phyloP scores from a whole-genome alignment of 2,329 filamentous ascomycete species.

The Metarhizium album region DNA sequence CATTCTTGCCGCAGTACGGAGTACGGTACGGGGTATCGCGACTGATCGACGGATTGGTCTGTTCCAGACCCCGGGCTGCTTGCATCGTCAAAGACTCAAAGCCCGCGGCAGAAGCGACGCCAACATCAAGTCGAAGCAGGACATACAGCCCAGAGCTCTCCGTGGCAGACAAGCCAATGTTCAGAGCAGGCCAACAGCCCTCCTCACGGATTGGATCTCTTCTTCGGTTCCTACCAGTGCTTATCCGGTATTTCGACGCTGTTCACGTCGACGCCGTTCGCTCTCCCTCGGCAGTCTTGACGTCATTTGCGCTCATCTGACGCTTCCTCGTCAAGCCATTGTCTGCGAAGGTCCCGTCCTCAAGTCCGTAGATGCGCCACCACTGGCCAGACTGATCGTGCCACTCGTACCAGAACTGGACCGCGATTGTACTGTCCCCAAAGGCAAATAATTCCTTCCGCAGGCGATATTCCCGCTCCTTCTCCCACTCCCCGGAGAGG shows the following conservation, averaged over 20 bases:
- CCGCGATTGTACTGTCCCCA: slow-evolving; percentile 63
- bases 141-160: no score
- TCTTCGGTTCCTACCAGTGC: slow-evolving; percentile 43
- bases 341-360: slow-evolving; percentile 66
- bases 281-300: slow-evolving; percentile 49
- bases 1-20: no score
- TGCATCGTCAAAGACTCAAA: no score
- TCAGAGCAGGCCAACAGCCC: neutral
- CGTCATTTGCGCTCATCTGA: slow-evolving; percentile 67
- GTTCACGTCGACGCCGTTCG: slow-evolving; percentile 61
- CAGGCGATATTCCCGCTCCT: slow-evolving; percentile 60
- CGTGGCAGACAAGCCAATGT: no score
- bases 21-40: no score
- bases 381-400: slow-evolving; percentile 60
- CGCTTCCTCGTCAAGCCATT: slow-evolving; percentile 63
- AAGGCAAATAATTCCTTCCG: slow-evolving; percentile 81
- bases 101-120: no score
- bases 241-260: slow-evolving; percentile 52
- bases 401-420: slow-evolving; percentile 88
- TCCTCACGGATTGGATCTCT: fast-evolving
- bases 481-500: slow-evolving; percentile 62
- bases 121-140: no score
- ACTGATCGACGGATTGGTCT: no score
- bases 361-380: slow-evolving; percentile 80
- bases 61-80: no score